Base-by-base conservation (phyloP, 768 basidiomycete species). In the Lepiota brunneoincarnata region DNA sequence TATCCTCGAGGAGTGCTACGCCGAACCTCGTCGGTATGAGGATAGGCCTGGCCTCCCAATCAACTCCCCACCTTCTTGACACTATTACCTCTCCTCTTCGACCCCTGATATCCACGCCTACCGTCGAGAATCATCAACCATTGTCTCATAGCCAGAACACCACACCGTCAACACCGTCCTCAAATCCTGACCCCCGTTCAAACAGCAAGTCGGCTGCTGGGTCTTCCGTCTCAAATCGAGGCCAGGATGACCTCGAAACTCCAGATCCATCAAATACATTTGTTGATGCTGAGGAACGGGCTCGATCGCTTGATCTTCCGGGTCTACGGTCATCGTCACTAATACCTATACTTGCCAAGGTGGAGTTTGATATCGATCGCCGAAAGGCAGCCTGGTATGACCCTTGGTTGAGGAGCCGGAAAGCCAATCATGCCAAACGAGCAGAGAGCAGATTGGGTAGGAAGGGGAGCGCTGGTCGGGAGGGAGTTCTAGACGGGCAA, bases 301-400 rank as follows among this genome's bases (percentile, higher is more conserved):
- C 75, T 14, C 73, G 77, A 44, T 77, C 78, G 20, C 71, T 89
- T 53, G 77, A 84, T 49, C 76, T 91, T 9, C 85, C 88, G 4
- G 89, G 88, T 6, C 75, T 90, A 37, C 67, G 69, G 52, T 83
- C 84, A 5, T 68, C 80, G 43, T 80, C 86, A 21, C 70, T 91
- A 20, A 83, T 92, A 49, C 90, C 89, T 4, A 86, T 97, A 52
- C 79, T 98, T 24, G 95, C 93, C 45, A 95, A 95, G 68, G 84
- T 98, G 11, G 94, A 98, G 67, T 97, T 98, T 62, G 93, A 97
- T 66, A 87, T 98, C 61, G 95, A 97, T 68, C 75, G 76, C 36
- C 74, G 81, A 49, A 86, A 78, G 58, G 94, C 93, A 2, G 72
- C 73, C 2, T 97, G 94, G 94, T 94, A 86, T 58, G 86, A 86